Base-by-base conservation (phyloP, 306 rosid genomes). In the Prunus davidiana region DNA sequence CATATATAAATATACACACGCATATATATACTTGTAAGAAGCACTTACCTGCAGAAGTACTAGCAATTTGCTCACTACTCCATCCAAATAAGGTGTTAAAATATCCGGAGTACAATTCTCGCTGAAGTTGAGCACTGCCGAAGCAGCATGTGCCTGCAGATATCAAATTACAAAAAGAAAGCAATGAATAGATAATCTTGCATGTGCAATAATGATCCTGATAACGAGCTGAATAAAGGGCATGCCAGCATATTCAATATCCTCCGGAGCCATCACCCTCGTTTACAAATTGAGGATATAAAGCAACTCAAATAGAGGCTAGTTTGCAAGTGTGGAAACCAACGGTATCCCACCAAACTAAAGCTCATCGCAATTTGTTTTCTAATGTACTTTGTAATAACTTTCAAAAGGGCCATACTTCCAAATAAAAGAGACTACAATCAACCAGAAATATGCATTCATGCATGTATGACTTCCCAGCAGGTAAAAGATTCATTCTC, bases 61-160 rank as follows among this genome's bases (percentile, higher is more conserved):
- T 76, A 96, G 96, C 88, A 96, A 68, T 85, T 93, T 93, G 96
- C 98, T 86, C 56, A 93, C 97, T 25, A 96, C 80, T 34, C 98
- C 99, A 88, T 93, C 99, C 78, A 96, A 81, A 82, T 96, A 96
- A 15, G 98, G 97, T 0, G 91, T 91, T 73, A 96, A 82, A 79
- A 93, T 88, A 77, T 91, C 97, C 16, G 99, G 97, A 64, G 97
- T 93, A 78, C 99, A 96, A 76, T 96, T 96, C 84, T 96, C 98
- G 56, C 97, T 96, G 94, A 96, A 96, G 87, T 96, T 96, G 78
- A 96, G 98, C 77, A 96, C 96, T 16, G 99, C 98, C 70, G 99
- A 96, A 79, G 99, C 99, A 84, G 99, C 99, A 85, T 96, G 99
- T 69, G 99, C 99, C 98, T 96, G 91, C 75, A 80, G 28, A 74